These are phyloP conservation scores for Xylogone sp. DNA, from an alignment of 2,329 filamentous ascomycete genomes.

Conservation along the genomic window DNA sequence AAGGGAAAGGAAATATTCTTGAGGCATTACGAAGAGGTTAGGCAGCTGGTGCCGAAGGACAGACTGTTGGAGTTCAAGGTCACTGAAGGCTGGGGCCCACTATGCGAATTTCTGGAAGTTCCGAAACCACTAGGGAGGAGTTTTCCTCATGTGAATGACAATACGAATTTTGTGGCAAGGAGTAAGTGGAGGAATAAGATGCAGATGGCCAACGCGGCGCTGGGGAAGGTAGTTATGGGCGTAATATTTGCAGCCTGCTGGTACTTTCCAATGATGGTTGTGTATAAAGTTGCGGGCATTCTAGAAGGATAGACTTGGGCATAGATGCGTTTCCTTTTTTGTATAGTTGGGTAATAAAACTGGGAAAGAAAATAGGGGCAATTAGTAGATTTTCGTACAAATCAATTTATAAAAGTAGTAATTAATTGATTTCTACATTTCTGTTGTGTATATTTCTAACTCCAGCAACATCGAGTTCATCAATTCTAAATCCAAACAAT, in stretches of 20 bases:
- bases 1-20: constrained; percentile 60
- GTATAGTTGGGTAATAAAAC: no score
- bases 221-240: constrained; percentile 33
- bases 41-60: constrained; percentile 37
- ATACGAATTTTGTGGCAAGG: constrained; percentile 42
- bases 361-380: no score
- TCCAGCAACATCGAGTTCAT: no score
- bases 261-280: constrained; percentile 1
- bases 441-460: no score
- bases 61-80: constrained; percentile 39
- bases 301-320: no score
- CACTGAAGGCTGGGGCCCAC: constrained; percentile 40
- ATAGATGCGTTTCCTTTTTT: no score
- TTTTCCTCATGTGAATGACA: constrained; percentile 46
- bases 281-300: not conserved
- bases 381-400: no score
- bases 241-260: constrained; percentile 28
- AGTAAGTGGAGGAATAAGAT: constrained; percentile 40
- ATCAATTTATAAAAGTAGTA: no score
- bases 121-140: constrained; percentile 13
- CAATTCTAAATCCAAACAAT: no score
- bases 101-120: constrained; percentile 39
- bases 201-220: constrained; percentile 45
- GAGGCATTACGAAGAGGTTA: constrained; percentile 51
- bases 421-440: no score